Conservation (phyloP, 805 yeast genomes). For the Barnettozyma vustinii region DNA sequence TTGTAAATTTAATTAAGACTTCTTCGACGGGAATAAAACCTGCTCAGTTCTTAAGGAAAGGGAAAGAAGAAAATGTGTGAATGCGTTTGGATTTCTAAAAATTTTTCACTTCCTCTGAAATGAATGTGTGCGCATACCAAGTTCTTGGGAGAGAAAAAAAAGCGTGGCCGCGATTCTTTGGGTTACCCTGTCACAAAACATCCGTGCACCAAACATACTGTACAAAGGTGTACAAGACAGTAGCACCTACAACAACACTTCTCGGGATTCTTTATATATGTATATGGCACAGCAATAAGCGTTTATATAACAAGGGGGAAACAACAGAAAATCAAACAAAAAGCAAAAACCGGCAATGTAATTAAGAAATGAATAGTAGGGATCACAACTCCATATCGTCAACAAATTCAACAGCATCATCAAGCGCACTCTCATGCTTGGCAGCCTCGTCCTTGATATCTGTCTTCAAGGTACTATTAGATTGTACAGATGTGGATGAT, state of each 20-base stretch:
- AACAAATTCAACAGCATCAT: conserved; percentile 33
- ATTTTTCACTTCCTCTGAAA: conserved; percentile 1
- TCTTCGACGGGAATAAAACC: conserved; percentile 58
- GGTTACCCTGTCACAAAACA: background rate
- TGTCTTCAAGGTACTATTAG: conserved; percentile 1
- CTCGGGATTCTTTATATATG: background rate
- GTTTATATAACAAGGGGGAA: background rate
- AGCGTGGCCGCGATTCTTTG: background rate
- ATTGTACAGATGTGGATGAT: background rate
- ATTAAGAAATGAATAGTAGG: background rate
- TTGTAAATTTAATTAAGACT: conserved; percentile 42
- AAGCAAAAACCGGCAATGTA: background rate
- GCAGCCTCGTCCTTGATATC: background rate
- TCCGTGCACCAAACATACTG: conserved; percentile 1
- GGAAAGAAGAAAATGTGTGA: background rate
- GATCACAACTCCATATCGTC: conserved; percentile 29
- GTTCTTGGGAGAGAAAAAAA: background rate
- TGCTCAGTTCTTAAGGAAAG: conserved; percentile 47
- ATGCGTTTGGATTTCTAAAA: background rate
- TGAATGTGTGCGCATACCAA: background rate
- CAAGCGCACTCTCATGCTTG: conserved; percentile 10
- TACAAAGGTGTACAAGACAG: no score
- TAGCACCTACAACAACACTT: background rate
- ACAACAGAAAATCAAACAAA: background rate
- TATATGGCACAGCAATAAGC: background rate